Evolutionary conservation across 2,329 filamentous ascomycete genomes (phyloP).

Genomic region (Periconia sp.): DNA sequence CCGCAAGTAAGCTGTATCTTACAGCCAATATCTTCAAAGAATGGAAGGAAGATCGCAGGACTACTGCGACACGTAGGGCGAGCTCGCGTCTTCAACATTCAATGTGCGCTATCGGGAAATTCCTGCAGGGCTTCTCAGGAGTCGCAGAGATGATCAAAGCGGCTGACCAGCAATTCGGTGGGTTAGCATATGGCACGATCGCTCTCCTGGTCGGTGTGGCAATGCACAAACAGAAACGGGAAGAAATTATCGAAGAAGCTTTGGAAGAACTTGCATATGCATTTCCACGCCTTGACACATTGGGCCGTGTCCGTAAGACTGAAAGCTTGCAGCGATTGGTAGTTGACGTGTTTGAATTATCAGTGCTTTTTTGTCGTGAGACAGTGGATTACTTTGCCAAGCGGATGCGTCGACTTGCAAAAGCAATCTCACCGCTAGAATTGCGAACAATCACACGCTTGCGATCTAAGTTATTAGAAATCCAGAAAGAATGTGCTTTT

Average conservation of each 20-base stretch:
- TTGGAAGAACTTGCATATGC: slow-evolving; percentile 8
- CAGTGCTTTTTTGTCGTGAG: slow-evolving; percentile 4
- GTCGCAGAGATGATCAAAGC: slow-evolving; percentile 8
- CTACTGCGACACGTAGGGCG: background rate
- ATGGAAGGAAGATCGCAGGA: background rate
- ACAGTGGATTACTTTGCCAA: slow-evolving; percentile 6
- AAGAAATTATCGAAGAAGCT: slow-evolving; percentile 7
- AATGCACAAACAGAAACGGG: slow-evolving; percentile 1
- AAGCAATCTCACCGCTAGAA: slow-evolving; percentile 1
- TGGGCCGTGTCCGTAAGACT: slow-evolving; percentile 2
- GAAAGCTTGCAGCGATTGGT: slow-evolving; percentile 2
- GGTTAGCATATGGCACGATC: slow-evolving; percentile 12
- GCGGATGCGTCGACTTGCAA: background rate
- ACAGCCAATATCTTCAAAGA: background rate
- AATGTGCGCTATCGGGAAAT: slow-evolving; percentile 2
- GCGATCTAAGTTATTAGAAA: background rate
- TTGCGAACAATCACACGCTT: background rate
- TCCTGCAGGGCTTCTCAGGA: slow-evolving; percentile 7
- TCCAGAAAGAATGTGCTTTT: slow-evolving; percentile 1
- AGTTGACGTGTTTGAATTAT: slow-evolving; percentile 3
- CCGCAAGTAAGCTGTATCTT: background rate
- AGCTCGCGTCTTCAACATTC: slow-evolving; percentile 2
- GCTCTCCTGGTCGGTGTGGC: slow-evolving; percentile 6
- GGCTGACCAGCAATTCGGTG: slow-evolving; percentile 12
- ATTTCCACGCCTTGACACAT: slow-evolving; percentile 7